A percentile compares a stretch with the other conserved stretches of the same genome.
These are phyloP conservation scores for Vitis cinerea DNA, from an alignment of 164 flowering plant genomes.

Conservation along the genomic window DNA sequence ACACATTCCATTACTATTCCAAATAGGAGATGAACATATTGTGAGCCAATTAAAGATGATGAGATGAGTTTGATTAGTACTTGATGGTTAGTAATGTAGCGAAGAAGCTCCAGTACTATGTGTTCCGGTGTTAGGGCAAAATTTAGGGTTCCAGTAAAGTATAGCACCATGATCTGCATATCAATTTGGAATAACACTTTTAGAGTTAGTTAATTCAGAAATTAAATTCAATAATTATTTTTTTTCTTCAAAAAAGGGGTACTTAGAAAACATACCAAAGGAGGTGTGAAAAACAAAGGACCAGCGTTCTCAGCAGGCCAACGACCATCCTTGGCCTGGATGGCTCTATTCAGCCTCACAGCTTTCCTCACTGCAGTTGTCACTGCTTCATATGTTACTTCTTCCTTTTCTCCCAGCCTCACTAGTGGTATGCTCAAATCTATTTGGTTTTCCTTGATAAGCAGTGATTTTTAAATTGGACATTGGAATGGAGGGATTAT, in stretches of 20 bases:
- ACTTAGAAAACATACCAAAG: not conserved
- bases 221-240: no score
- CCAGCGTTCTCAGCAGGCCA: slow-evolving; percentile 35
- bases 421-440: slow-evolving; percentile 21
- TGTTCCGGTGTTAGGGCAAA: no score
- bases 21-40: no score
- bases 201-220: no score
- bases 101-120: no score
- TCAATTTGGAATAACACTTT: not conserved
- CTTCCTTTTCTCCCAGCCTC: slow-evolving; percentile 17
- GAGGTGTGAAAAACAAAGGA: slow-evolving; percentile 17
- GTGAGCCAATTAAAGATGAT: no score
- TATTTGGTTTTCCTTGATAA: slow-evolving; percentile 15
- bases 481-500: no score
- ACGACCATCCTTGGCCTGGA: slow-evolving; percentile 34
- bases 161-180: slow-evolving; percentile 13
- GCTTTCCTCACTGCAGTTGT: slow-evolving; percentile 26
- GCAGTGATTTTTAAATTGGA: not conserved
- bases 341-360: slow-evolving; percentile 8
- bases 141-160: no score
- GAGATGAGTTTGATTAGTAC: no score
- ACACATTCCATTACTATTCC: no score
- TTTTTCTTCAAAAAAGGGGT: no score
- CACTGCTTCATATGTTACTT: slow-evolving; percentile 13
- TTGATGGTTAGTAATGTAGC: no score